phyloP scores from a whole-genome alignment of 139 green algal species.

The Volvox africanus region DNA sequence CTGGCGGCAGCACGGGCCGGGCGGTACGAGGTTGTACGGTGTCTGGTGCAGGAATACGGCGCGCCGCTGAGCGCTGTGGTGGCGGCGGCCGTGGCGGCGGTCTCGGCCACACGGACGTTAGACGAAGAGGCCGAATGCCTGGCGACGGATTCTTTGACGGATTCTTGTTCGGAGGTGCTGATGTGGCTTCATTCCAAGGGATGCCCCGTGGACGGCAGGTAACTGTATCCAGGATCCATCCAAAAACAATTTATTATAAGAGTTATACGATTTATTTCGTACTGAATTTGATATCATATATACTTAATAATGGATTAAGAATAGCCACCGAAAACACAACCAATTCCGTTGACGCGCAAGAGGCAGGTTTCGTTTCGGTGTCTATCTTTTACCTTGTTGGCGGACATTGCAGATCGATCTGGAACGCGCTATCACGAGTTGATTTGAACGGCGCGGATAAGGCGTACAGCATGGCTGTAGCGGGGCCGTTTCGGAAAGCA shows the following conservation, averaged over 20 bases:
- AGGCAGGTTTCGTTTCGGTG: no score
- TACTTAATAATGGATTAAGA: no score
- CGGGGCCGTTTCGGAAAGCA: not conserved
- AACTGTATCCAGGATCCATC: not conserved
- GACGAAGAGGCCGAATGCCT: no score
- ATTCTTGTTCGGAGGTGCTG: not conserved
- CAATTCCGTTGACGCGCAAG: no score
- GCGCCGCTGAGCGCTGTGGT: not conserved
- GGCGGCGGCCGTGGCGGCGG: not conserved
- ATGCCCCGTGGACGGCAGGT: constrained; percentile 1
- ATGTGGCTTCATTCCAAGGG: not conserved
- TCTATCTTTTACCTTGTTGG: no score
- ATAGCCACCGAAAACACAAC: no score
- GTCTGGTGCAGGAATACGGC: not conserved
- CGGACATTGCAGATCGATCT: not conserved
- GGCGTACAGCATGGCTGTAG: not conserved
- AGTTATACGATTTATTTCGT: no score
- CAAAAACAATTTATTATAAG: no score
- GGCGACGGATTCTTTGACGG: not conserved
- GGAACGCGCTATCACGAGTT: not conserved
- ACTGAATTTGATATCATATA: no score
- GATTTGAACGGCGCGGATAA: not conserved
- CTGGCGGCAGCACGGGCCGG: not conserved
- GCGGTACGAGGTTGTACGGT: not conserved
- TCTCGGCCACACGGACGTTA: not conserved